These are phyloP conservation scores for Neurospora sp. DNA, from an alignment of 495 filamentous ascomycete genomes.

Conservation along the genomic window DNA sequence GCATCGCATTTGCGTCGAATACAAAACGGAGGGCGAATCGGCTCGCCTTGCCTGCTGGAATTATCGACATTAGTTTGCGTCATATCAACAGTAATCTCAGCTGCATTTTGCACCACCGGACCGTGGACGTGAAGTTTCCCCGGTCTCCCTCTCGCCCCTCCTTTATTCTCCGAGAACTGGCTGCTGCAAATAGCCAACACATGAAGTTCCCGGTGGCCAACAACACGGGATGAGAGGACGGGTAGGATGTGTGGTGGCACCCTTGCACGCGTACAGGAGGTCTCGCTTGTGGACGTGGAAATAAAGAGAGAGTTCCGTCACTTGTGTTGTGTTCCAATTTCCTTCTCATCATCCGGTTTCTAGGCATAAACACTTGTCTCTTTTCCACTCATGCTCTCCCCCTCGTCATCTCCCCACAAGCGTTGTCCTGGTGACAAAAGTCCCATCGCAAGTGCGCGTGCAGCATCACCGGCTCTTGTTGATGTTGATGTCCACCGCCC, in stretches of 20 bases:
- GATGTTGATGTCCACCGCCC: not conserved
- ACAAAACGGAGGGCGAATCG: not conserved
- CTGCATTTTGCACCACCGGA: not conserved
- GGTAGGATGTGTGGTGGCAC: not conserved
- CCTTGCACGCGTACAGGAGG: not conserved
- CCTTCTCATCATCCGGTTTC: not conserved
- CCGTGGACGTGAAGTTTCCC: not conserved
- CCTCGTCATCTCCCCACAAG: not conserved
- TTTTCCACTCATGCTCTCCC: not conserved
- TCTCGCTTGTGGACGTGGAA: not conserved
- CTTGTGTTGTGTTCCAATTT: not conserved
- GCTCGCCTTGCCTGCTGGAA: not conserved
- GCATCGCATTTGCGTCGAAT: not conserved
- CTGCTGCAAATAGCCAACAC: not conserved
- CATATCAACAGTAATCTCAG: not conserved
- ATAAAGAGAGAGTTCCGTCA: not conserved
- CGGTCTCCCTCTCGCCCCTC: not conserved
- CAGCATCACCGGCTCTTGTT: not conserved
- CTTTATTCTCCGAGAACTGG: not conserved
- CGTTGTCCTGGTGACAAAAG: not conserved
- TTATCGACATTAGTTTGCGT: not conserved
- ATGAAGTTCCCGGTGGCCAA: not conserved
- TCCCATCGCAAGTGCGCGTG: not conserved
- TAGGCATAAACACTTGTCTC: not conserved
- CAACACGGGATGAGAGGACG: not conserved